Base-by-base conservation (phyloP, 192 early-diverging fungal species). In the Gonapodya sp. region DNA sequence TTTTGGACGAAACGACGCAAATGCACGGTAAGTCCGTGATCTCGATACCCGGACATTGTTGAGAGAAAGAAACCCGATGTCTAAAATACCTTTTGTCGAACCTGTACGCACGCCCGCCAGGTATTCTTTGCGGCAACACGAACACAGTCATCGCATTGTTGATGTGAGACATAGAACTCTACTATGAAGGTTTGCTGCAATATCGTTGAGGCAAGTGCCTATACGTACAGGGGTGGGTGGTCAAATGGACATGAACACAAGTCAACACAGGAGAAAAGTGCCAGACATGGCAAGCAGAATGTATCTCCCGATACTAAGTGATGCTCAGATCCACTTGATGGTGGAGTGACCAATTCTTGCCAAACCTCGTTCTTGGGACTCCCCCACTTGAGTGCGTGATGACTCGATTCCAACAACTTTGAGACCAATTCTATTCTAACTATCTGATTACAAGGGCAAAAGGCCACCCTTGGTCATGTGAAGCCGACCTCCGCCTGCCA, bases 101-200 rank as follows among this genome's bases (percentile, higher is more conserved):
- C 92, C 89, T 99, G 97, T 24, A 97, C 96, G 82, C 94, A 91
- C 24, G 97, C 96, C 83, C 96, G 96, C 97, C 97, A 99, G 16
- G 95, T 98, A 81, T 97, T 95, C 86, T 99, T 94, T 35, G 97
- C 97, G 88, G 94, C 96, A 24, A 98, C 92, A 78, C 94, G 90
- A 24, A 93, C 92, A 86, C 97, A 99, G 88, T 95, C 97, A 73
- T 94, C 94, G 84, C 97, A 99, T 85, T 97, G 94, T 86, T 98
- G 97, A 80, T 91, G 89, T 24, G 92, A 89, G 24, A 99, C 95
- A 73, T 95, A 90, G 82, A 91, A 99, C 88, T 98, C 97, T 30
- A 97, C 94, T 81, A 98, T 94, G 84, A 98, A 98, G 18, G 94
- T 90, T 87, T 98, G 96, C 85, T 99, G 97, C 81, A 99, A 84